Evolutionary conservation across 2,329 filamentous ascomycete species (phyloP), one percentile per base, ranked within the genome.

Genomic region (Helotiales sp.): DNA sequence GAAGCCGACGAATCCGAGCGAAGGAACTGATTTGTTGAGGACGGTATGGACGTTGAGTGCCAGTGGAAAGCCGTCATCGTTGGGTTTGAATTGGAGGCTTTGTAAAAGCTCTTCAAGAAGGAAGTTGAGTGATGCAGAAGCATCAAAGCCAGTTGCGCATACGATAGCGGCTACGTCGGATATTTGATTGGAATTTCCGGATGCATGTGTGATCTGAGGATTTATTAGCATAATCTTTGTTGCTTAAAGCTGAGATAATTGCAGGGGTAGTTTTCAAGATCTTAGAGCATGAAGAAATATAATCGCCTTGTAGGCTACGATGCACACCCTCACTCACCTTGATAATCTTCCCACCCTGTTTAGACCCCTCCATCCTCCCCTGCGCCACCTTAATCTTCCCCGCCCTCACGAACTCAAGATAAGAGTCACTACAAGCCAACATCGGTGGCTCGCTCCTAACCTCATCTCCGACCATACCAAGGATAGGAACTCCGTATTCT

Each of bases 1-100:
- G 72, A 92, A 91, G 0, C 91, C 91, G 1, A 95, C 86, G 66
- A 95, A 93, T 0, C 89, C 90, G 0, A 95, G 74, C 5, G 81
- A 82, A 0, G 86, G 81, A 0, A 92, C 72, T 0, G 77, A 74
- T 0, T 81, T 79, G 57, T 87, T 83, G 55, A 86, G 77, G 0
- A 86, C 86, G 1, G 82, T 83, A 62, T 90, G 86, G 50, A 88
- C 86, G 22, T 87, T 84, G 0, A 95, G 76, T 0, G 88, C 81
- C 1, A 90, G 70, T 0, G 87, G 85, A n/a, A 87, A 79, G 15
- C 75, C 70, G 24, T 63, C 62, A 24, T 63, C 63, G 0, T 70
- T 66, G 0, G 81, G 71, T 1, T 84, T 82, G 65, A 88, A 81
- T 6, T 84, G 75, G 2, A 96, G 76, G 0, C 73, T 75, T 2